Conservation (phyloP, 2,329 filamentous ascomycete species). For the Ophiognomonia clavigignenti-juglandacearum region DNA sequence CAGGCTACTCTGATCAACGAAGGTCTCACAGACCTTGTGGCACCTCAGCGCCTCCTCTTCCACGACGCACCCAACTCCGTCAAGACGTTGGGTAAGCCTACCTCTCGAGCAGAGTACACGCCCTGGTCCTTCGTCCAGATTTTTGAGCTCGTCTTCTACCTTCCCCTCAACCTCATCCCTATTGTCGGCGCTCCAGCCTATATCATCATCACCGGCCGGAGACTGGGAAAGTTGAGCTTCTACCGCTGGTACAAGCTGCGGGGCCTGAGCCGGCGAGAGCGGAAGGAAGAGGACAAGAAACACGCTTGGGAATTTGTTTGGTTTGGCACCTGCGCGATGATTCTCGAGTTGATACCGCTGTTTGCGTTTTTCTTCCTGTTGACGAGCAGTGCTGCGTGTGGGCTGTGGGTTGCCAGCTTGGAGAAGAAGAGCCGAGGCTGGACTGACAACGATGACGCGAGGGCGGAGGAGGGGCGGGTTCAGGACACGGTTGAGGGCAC, state of each 20-base stretch:
- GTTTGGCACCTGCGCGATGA: constrained; percentile 83
- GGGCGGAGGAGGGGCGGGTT: constrained; percentile 18
- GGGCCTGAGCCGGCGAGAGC: constrained; percentile 68
- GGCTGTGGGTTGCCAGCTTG: constrained; percentile 77
- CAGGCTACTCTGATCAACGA: constrained; percentile 70
- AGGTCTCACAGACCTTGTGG: constrained; percentile 64
- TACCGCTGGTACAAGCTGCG: constrained; percentile 85
- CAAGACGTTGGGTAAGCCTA: constrained; percentile 78
- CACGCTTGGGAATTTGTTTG: constrained; percentile 81
- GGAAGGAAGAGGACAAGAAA: constrained; percentile 62
- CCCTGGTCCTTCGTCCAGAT: constrained; percentile 93
- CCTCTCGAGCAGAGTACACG: constrained; percentile 69
- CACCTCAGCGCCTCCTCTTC: constrained; percentile 60
- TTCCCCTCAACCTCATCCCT: constrained; percentile 85
- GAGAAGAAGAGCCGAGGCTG: constrained; percentile 50
- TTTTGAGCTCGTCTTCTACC: constrained; percentile 70
- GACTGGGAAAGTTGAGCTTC: constrained; percentile 83
- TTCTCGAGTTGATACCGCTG: constrained; percentile 82
- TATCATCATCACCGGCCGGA: constrained; percentile 79
- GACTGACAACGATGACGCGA: constrained; percentile 8
- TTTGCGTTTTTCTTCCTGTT: constrained; percentile 93
- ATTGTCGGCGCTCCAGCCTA: constrained; percentile 80
- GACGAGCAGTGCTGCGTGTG: constrained; percentile 79
- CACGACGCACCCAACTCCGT: constrained; percentile 67
- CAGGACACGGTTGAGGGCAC: not conserved